Base-by-base conservation (phyloP, 2,329 filamentous ascomycete species). In the Colletotrichum shisoi region DNA sequence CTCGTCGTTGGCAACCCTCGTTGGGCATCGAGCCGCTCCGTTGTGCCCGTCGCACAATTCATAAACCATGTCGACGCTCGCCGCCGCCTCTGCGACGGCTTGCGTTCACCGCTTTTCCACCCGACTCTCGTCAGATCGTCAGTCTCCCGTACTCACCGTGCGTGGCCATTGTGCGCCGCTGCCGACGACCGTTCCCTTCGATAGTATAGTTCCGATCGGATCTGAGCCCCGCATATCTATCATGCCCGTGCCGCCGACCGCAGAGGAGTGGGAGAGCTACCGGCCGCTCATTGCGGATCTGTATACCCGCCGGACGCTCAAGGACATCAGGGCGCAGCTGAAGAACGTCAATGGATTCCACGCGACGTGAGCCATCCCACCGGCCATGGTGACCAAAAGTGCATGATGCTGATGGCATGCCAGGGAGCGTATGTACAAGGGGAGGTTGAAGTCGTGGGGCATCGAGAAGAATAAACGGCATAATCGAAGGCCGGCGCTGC, bases 381-480 rank as follows among this genome's bases (percentile, higher is more conserved):
- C 4, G 27, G 42, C 17, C 17, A 2, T 19, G n/a, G 3, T 15
- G 19, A 21, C 9, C 34, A 8, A 15, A 9, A 7, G 19, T 17
- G 17, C 19, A 11, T 31, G 15, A 51, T n/a, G n/a, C 62, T 65
- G 48, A 61, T 34, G 5, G 21, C 15, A n/a, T 3, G 6, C 2
- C 42, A 68, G 66, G 17, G 62, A 66, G n/a, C 66, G 66, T 6
- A 68, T 68, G 66, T 68, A 62, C 52, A 68, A 68, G 45, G 52
- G 51, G 12, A 46, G 66, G 24, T 67, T 68, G 19, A 65, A 58
- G 39, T 19, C 44, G 1, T 68, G 66, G 66, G 66, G 66, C 3
- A 49, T 68, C 46, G 62, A 52, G 46, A 68, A 68, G 51, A 68
- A 68, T 19, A 68, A 63, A 21, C 44, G 44, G 19, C 62, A 53